These are phyloP conservation scores for Cryptosporidium meleagridis DNA, from an alignment of 169 alveolate species.

Conservation along the genomic window DNA sequence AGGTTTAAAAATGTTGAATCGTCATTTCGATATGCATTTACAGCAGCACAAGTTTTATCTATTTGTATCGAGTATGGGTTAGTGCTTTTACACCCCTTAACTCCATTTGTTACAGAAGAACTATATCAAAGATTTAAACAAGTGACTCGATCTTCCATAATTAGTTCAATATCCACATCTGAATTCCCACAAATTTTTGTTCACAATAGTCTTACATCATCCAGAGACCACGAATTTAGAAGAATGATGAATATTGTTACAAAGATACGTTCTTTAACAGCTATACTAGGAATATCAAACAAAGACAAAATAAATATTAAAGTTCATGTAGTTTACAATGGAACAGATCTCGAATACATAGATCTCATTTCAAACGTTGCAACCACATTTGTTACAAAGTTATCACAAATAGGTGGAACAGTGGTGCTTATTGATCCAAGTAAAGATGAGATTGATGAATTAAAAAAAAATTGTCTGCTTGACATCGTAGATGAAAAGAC, in stretches of 20 bases:
- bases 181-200: slow-evolving; percentile 25
- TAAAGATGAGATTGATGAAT: slow-evolving; percentile 3
- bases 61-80: slow-evolving; percentile 83
- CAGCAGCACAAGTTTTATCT: slow-evolving; percentile 80
- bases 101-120: slow-evolving; percentile 98
- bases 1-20: slow-evolving; percentile 79
- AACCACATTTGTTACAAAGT: slow-evolving; percentile 18
- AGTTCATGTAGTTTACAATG: slow-evolving; percentile 23
- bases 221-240: slow-evolving; percentile 49
- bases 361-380: slow-evolving; percentile 30
- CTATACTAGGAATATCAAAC: slow-evolving; percentile 67
- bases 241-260: slow-evolving; percentile 56
- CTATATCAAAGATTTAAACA: slow-evolving; percentile 93
- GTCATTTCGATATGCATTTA: slow-evolving; percentile 79
- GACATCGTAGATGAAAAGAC: slow-evolving; percentile 80
- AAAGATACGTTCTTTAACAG: slow-evolving; percentile 75
- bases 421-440: slow-evolving; percentile 8
- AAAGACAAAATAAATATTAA: slow-evolving; percentile 34
- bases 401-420: slow-evolving; percentile 25
- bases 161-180: slow-evolving; percentile 72
- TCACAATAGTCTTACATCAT: slow-evolving; percentile 79
- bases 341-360: slow-evolving; percentile 3
- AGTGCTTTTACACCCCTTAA: slow-evolving; percentile 95
- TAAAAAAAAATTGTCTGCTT: slow-evolving; percentile 9
- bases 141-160: slow-evolving; percentile 72